These are phyloP conservation scores for Alnus rubra DNA, from an alignment of 306 rosid genomes.

Conservation along the genomic window DNA sequence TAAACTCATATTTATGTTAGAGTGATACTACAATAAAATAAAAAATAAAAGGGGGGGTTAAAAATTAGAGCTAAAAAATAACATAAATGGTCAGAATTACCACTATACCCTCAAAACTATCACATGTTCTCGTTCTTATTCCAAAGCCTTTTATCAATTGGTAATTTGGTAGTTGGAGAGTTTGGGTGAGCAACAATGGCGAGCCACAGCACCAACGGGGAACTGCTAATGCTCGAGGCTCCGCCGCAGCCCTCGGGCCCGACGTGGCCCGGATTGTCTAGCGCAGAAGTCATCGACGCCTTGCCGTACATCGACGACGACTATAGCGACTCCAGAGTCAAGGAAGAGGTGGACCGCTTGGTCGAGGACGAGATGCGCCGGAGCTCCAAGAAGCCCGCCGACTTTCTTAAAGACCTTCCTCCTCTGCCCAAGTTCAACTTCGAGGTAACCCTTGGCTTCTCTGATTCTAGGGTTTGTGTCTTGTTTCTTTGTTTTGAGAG, in stretches of 20 bases:
- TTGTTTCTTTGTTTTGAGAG: not conserved
- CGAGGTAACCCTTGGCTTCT: conserved; percentile 34
- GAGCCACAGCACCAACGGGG: conserved; percentile 36
- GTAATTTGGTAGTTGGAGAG: not conserved
- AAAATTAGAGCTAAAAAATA: not conserved
- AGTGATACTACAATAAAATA: too few relatives aligned
- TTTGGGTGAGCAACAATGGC: conserved; percentile 40
- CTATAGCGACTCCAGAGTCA: conserved; percentile 68
- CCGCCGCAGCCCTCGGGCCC: conserved; percentile 53
- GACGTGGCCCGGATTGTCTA: conserved; percentile 40
- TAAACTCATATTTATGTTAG: too few relatives aligned
- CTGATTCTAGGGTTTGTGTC: conserved; percentile 1
- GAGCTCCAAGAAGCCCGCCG: conserved; percentile 77
- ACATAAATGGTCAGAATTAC: not conserved
- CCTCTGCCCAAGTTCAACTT: conserved; percentile 72
- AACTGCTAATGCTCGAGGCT: conserved; percentile 77
- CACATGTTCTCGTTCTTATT: not conserved
- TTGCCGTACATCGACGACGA: conserved; percentile 93
- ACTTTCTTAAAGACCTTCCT: conserved; percentile 90
- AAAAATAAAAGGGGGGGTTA: too few relatives aligned
- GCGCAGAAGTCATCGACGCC: conserved; percentile 79
- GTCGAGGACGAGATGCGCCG: conserved; percentile 95
- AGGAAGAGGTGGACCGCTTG: conserved; percentile 79
- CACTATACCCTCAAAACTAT: not conserved
- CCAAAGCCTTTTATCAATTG: too few relatives aligned